Evolutionary conservation across 108 stramenopile species (phyloP), one percentile per base, ranked within the genome.

Genomic region (Schizochytrium sp.): DNA sequence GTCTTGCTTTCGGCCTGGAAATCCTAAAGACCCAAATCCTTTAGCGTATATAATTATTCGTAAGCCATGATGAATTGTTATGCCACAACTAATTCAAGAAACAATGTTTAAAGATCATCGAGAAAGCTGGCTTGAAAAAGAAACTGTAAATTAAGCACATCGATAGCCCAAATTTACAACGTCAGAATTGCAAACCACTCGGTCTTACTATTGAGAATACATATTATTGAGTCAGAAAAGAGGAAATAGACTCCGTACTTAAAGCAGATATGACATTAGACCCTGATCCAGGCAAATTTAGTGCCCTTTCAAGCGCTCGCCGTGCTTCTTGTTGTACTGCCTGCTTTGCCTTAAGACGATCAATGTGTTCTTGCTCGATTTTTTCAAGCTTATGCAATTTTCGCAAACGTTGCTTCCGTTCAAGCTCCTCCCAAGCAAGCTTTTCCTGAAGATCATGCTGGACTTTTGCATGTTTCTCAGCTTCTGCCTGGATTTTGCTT

Each of bases 361-460:
- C 64, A 15, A 69, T 69, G 64, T 69, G 64, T 44, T 69, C 64
- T 2, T 69, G 64, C 64, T 69, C 64, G 1, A 69, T 38, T 38
- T 15, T 7, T 15, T 69, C 64, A 7, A 69, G 64, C 64, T 69
- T 69, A 44, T 44, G 64, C 40, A 69, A 44, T 44, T 69, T 69
- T 8, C 64, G 64, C 5, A 69, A 38, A 7, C 64, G 7, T 38
- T 38, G 7, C 44, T 69, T 69, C 0, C 64, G 64, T 44, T 69
- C 64, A 69, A 69, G 0, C 15, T 69, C 64, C 28, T 69, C 64
- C 64, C 44, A 44, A 44, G 8, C 8, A 3, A 69, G 64, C 28
- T 69, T 69, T 15, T 69, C 64, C 28, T 69, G 64, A 12, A 69
- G 28, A 44, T 69, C 64, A 5, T 69, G 64, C 64, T 69, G 64